These are phyloP conservation scores for Sphagnum fallax DNA, from an alignment of 228 moss, liverwort and hornwort genomes.

Conservation along the genomic window DNA sequence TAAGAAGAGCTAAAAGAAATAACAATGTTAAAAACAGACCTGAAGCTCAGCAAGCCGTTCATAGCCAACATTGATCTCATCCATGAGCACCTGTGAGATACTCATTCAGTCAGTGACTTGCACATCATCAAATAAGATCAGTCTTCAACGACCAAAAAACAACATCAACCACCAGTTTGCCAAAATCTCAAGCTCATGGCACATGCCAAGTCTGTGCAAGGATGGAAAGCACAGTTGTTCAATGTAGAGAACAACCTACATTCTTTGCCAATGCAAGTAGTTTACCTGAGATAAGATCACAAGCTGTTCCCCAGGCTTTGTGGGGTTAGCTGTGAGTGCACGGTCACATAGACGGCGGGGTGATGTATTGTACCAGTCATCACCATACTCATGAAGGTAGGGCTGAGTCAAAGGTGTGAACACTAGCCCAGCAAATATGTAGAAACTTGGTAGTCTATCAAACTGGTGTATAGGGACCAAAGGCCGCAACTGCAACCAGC, in stretches of 20 bases:
- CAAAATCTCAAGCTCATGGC: not conserved
- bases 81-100: constrained; percentile 66
- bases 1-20: too few species aligned
- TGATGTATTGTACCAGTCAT: constrained; percentile 93
- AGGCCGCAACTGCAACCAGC: constrained; percentile 65
- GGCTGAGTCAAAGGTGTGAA: constrained; percentile 89
- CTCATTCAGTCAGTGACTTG: not conserved
- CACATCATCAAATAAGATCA: not conserved
- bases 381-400: constrained; percentile 90
- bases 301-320: constrained; percentile 79
- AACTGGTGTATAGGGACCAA: constrained; percentile 93
- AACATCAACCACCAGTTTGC: not conserved
- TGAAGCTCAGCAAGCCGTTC: constrained; percentile 87
- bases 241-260: too few species aligned
- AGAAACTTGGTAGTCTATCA: constrained; percentile 83
- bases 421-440: constrained; percentile 85
- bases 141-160: not conserved
- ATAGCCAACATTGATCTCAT: constrained; percentile 92
- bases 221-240: too few species aligned
- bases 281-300: constrained; percentile 84
- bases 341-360: constrained; percentile 83
- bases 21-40: constrained; percentile 21
- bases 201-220: too few species aligned
- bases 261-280: too few species aligned
- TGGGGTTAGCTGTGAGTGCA: constrained; percentile 70